Percentiles rank a stretch among this genome's conserved stretches.
These are phyloP conservation scores for Xylaria venustula DNA, from an alignment of 495 filamentous ascomycete genomes.

Conservation along the genomic window DNA sequence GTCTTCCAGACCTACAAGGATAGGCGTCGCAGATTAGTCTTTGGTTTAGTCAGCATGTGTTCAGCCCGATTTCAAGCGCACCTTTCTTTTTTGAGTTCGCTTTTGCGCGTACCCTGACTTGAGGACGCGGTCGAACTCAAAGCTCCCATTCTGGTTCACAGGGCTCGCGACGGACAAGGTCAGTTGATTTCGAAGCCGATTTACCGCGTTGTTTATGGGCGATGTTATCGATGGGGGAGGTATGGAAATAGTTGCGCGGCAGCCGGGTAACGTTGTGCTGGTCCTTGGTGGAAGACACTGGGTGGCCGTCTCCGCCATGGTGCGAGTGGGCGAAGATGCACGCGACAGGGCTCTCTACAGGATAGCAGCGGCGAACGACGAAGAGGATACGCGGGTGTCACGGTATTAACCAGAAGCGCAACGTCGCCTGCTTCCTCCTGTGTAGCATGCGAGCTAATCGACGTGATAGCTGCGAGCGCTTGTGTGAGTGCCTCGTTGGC, in stretches of 20 bases:
- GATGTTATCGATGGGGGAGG: slow-evolving; percentile 22
- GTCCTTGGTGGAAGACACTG: slow-evolving; percentile 19
- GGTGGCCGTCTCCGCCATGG: slow-evolving; percentile 24
- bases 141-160: slow-evolving; percentile 93
- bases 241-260: slow-evolving; percentile 22
- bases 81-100: slow-evolving; percentile 91
- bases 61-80: slow-evolving; percentile 34
- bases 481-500: not conserved
- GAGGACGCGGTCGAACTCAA: slow-evolving; percentile 89
- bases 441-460: slow-evolving; percentile 2
- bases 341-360: not conserved
- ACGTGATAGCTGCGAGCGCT: not conserved
- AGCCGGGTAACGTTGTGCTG: slow-evolving; percentile 13
- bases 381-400: not conserved
- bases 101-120: slow-evolving; percentile 84
- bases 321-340: not conserved
- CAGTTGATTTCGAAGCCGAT: slow-evolving; percentile 58
- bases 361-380: not conserved
- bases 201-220: slow-evolving; percentile 20
- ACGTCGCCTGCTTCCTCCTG: not conserved
- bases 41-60: not conserved
- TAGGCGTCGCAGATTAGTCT: slow-evolving; percentile 34
- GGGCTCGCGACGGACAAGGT: slow-evolving; percentile 50
- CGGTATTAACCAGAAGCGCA: not conserved
- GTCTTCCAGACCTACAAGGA: slow-evolving; percentile 77